A percentile compares a stretch with the other conserved stretches of the same genome.
Evolutionary conservation across 805 yeast species (phyloP).

Genomic region (Lipomyces sp.): DNA sequence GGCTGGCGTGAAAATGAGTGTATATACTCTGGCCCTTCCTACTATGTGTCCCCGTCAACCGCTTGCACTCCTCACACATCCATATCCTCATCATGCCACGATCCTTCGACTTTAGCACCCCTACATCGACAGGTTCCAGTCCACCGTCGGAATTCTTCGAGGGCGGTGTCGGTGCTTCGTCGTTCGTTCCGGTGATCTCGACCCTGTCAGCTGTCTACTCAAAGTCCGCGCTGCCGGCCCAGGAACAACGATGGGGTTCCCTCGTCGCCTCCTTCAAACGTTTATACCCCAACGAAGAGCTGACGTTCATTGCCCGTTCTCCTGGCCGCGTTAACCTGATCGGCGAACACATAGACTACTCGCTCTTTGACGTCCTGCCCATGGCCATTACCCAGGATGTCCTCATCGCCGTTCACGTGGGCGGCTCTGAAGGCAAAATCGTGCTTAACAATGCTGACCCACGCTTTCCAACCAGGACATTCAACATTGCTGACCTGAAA

Average conservation of each 20-base stretch:
- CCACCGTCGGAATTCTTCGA: conserved; percentile 1
- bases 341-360: conserved; percentile 77
- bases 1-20: no score
- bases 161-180: neutral
- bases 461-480: conserved; percentile 36
- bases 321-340: conserved; percentile 80
- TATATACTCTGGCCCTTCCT: no score
- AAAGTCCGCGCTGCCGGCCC: conserved; percentile 10
- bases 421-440: conserved; percentile 38
- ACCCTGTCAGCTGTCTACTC: conserved; percentile 24
- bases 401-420: conserved; percentile 54
- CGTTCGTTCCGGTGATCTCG: conserved; percentile 16
- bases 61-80: neutral
- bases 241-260: conserved; percentile 18
- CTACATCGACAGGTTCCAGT: conserved; percentile 2
- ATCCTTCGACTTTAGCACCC: conserved; percentile 7
- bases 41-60: no score
- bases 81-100: conserved; percentile 10
- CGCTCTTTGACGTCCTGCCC: conserved; percentile 68
- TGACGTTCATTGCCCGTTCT: conserved; percentile 60
- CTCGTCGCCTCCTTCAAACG: conserved; percentile 10
- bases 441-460: conserved; percentile 47
- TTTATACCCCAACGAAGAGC: conserved; percentile 37
- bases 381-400: conserved; percentile 73
- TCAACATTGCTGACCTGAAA: conserved; percentile 32